Evolutionary conservation across 192 early-diverging fungal genomes (phyloP).

Genomic region (Glomus cerebriforme): DNA sequence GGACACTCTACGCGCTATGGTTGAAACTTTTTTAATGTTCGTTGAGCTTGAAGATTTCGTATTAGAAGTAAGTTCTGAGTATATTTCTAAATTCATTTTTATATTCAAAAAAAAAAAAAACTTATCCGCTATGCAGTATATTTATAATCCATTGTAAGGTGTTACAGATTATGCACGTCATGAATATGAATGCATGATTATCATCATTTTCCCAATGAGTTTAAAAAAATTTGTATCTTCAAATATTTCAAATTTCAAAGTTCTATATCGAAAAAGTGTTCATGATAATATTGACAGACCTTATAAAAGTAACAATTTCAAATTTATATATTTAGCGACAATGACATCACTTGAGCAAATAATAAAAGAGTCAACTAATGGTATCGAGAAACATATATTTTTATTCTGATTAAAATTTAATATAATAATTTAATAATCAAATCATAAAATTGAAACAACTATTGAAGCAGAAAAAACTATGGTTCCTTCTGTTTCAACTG

Average conservation of each 20-base stretch:
- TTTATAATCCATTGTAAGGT: not conserved
- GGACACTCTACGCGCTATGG: constrained; percentile 2
- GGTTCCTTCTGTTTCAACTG: not conserved
- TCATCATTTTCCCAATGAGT: too few species aligned
- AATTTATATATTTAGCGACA: not conserved
- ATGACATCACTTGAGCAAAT: not conserved
- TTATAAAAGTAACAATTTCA: not conserved
- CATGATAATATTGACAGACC: not conserved
- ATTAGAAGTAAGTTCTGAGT: not conserved
- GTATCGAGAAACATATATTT: not conserved
- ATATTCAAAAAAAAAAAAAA: not conserved
- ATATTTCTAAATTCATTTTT: not conserved
- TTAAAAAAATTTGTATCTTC: not conserved
- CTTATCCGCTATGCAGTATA: too few species aligned
- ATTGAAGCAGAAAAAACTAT: not conserved
- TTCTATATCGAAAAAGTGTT: not conserved
- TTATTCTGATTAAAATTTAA: not conserved
- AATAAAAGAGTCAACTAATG: not conserved
- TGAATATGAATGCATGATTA: not conserved
- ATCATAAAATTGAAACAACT: not conserved
- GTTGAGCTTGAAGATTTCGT: not conserved
- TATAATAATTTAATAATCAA: not conserved
- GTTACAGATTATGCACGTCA: not conserved
- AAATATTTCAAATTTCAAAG: not conserved
- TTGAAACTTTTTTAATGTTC: not conserved